Evolutionary conservation across 768 basidiomycete species (phyloP).

Genomic region (Zangia roseola): DNA sequence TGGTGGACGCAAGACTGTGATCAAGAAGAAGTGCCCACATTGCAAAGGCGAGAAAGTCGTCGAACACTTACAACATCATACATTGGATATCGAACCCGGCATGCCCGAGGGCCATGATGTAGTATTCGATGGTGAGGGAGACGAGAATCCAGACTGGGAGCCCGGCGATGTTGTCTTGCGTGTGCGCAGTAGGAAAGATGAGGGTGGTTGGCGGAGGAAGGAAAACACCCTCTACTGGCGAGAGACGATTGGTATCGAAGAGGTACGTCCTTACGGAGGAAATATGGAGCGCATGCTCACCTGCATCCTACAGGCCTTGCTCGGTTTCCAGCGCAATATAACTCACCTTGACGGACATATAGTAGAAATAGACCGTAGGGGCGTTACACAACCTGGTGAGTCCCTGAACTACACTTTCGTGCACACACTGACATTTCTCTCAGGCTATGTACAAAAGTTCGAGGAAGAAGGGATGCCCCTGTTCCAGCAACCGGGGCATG

Average conservation of each 20-base stretch:
- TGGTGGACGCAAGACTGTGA: constrained; percentile 76
- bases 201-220: constrained; percentile 85
- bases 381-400: constrained; percentile 90
- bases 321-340: constrained; percentile 92
- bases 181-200: constrained; percentile 73
- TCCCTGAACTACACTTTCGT: background rate
- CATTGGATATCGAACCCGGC: constrained; percentile 81
- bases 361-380: constrained; percentile 65
- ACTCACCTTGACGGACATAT: constrained; percentile 89
- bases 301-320: constrained; percentile 64
- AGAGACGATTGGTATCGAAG: constrained; percentile 87
- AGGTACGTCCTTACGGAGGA: constrained; percentile 43
- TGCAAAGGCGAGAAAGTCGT: constrained; percentile 82
- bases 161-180: constrained; percentile 90
- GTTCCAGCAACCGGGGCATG: constrained; percentile 55
- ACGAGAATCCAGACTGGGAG: constrained; percentile 95
- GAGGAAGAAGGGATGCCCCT: constrained; percentile 89
- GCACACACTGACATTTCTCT: background rate
- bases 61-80: constrained; percentile 77
- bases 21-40: constrained; percentile 76
- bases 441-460: constrained; percentile 83
- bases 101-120: constrained; percentile 94
- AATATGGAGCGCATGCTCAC: background rate
- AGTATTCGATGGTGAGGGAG: constrained; percentile 93
- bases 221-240: constrained; percentile 90